Evolutionary conservation across 139 green algal genomes (phyloP).

Genomic region (Volvox reticuliferus): DNA sequence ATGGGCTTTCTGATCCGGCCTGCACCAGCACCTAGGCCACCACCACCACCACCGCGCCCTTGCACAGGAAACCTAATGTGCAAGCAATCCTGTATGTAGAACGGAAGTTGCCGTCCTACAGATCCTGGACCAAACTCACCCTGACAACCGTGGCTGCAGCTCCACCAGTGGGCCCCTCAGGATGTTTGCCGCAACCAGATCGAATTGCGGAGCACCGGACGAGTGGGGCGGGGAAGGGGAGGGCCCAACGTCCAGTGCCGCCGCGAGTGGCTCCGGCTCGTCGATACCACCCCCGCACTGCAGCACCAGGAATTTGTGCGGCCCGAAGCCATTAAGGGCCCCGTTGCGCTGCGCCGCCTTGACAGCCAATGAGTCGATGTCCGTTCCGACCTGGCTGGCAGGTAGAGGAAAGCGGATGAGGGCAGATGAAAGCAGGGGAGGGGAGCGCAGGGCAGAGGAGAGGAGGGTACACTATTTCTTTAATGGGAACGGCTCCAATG

Average conservation of each 20-base stretch:
- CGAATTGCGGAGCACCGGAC: slow-evolving; percentile 51
- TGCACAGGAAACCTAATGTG: too few relatives aligned
- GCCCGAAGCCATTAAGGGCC: slow-evolving; percentile 72
- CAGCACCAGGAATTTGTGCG: slow-evolving; percentile 29
- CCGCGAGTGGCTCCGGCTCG: slow-evolving; percentile 54
- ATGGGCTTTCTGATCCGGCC: too few relatives aligned
- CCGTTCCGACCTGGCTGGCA: slow-evolving; percentile 67
- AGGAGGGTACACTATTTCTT: background rate
- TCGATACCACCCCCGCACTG: slow-evolving; percentile 54
- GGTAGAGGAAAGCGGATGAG: background rate
- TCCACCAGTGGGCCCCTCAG: slow-evolving; percentile 81
- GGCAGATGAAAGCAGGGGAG: background rate
- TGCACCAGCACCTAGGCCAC: too few relatives aligned
- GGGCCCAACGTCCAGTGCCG: background rate
- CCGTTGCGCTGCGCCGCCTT: slow-evolving; percentile 76
- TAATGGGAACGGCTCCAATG: too few relatives aligned
- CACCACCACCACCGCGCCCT: too few relatives aligned
- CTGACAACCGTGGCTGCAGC: slow-evolving; percentile 64
- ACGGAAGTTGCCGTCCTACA: too few relatives aligned
- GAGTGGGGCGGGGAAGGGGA: background rate
- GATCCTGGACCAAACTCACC: slow-evolving; percentile 15
- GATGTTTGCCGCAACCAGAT: slow-evolving; percentile 90
- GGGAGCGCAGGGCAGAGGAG: background rate
- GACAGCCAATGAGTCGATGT: slow-evolving; percentile 83
- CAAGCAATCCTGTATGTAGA: too few relatives aligned